Evolutionary conservation across 1,284 basidiomycete genomes (phyloP).

Genomic region (Blastosporella zonata): DNA sequence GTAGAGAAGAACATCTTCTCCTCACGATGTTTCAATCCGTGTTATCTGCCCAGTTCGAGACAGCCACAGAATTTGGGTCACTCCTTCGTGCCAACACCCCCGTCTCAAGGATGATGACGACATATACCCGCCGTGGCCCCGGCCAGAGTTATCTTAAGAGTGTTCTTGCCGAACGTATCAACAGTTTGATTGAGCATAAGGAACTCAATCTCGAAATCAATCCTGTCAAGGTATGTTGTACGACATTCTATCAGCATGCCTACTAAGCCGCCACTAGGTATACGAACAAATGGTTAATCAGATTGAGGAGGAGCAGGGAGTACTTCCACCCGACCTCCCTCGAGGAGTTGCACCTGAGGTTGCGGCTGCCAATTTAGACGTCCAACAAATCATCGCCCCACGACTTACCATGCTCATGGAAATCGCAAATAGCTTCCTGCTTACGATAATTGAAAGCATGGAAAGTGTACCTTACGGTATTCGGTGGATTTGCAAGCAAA

Average conservation of each 20-base stretch:
- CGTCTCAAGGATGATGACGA: conserved; percentile 99
- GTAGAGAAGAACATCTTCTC: conserved; percentile 95
- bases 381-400: conserved; percentile 96
- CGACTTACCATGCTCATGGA: conserved; percentile 98
- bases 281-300: conserved; percentile 99
- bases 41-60: conserved; percentile 97
- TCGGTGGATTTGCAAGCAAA: conserved; percentile 99
- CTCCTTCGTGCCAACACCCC: conserved; percentile 97
- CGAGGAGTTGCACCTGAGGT: conserved; percentile 90
- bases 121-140: conserved; percentile 96
- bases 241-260: neutral
- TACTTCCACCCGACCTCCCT: conserved; percentile 85
- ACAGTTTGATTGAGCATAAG: conserved; percentile 97
- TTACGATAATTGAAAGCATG: conserved; percentile 98
- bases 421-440: conserved; percentile 94
- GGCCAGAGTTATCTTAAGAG: conserved; percentile 98
- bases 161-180: conserved; percentile 95
- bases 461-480: conserved; percentile 98
- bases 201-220: conserved; percentile 99
- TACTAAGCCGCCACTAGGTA: conserved; percentile 45
- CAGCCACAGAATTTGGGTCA: conserved; percentile 96
- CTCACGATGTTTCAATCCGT: conserved; percentile 99
- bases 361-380: conserved; percentile 91
- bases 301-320: conserved; percentile 95
- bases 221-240: conserved; percentile 79